Evolutionary conservation across 371 early-diverging fungal species (phyloP).

Genomic region (Apophysomyces ossiformis): DNA sequence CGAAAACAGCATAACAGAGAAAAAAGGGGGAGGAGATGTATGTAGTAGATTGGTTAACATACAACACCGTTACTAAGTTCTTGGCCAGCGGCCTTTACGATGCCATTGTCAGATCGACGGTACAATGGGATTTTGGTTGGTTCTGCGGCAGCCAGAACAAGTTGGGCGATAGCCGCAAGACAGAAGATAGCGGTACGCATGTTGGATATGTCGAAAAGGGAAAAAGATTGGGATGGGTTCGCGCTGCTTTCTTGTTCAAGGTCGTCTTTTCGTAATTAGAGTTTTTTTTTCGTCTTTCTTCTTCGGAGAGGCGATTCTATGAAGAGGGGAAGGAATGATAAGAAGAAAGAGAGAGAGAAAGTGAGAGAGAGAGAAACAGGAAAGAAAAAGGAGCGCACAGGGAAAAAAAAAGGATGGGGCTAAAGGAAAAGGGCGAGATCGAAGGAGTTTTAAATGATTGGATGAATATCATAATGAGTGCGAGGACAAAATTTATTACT

Average conservation of each 20-base stretch:
- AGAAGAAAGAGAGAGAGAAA: constrained; percentile 16
- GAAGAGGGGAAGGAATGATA: constrained; percentile 16
- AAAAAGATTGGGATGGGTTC: constrained; percentile 27
- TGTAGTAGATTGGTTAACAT: constrained; percentile 11
- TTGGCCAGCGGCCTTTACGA: constrained; percentile 48
- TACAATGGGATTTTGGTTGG: constrained; percentile 48
- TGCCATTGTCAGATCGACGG: constrained; percentile 37
- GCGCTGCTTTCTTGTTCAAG: constrained; percentile 15
- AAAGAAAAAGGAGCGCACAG: constrained; percentile 15
- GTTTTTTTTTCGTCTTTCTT: constrained; percentile 15
- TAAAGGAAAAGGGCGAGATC: constrained; percentile 21
- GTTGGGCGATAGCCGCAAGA: constrained; percentile 48
- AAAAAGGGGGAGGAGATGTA: neutral
- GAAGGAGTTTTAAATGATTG: constrained; percentile 25
- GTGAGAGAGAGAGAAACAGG: constrained; percentile 15
- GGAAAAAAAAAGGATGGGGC: constrained; percentile 17
- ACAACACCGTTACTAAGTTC: constrained; percentile 50
- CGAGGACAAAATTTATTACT: constrained; percentile 21
- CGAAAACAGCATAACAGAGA: constrained; percentile 5
- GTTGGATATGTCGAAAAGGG: constrained; percentile 8
- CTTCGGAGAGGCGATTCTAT: constrained; percentile 15
- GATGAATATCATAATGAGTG: constrained; percentile 11
- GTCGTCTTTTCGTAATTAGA: constrained; percentile 11
- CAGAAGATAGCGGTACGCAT: constrained; percentile 49
- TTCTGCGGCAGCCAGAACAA: constrained; percentile 45